Percentiles rank a stretch among this genome's conserved stretches.
These are phyloP conservation scores for Viola odorata DNA, from an alignment of 345 rosid genomes.

Conservation along the genomic window DNA sequence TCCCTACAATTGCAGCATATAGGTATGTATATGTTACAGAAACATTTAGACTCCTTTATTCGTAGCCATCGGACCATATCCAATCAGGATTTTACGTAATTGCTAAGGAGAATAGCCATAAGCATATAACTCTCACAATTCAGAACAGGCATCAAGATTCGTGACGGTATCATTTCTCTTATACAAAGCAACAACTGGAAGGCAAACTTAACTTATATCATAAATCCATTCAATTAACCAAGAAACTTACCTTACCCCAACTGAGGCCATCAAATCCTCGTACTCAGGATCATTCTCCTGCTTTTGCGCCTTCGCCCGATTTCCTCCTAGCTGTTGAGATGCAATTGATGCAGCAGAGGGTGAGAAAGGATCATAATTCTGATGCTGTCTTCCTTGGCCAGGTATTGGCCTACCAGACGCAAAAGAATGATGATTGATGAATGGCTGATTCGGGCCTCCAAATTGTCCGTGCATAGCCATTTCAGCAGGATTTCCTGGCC, in stretches of 20 bases:
- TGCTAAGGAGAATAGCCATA: too few relatives aligned
- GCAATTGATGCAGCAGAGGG: conserved; percentile 45
- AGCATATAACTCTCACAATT: too few relatives aligned
- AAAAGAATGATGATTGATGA: conserved; percentile 11
- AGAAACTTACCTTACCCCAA: conserved; percentile 43
- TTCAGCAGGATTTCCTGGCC: conserved; percentile 40
- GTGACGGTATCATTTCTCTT: neutral
- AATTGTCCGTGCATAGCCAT: conserved; percentile 29
- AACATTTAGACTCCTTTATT: too few relatives aligned
- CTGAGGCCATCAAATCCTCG: conserved; percentile 70
- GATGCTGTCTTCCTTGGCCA: conserved; percentile 36
- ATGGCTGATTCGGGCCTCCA: conserved; percentile 29
- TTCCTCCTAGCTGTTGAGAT: conserved; percentile 39
- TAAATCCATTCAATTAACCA: neutral
- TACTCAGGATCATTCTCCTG: conserved; percentile 54
- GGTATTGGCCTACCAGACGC: conserved; percentile 21
- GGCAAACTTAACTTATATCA: neutral
- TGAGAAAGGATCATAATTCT: conserved; percentile 83
- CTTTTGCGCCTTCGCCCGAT: conserved; percentile 23
- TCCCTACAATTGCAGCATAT: too few relatives aligned
- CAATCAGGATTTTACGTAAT: too few relatives aligned
- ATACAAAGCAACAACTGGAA: neutral
- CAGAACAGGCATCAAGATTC: too few relatives aligned
- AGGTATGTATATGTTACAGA: too few relatives aligned
- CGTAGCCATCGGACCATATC: too few relatives aligned